Conservation (phyloP, 2,329 filamentous ascomycete genomes). For the Trichocomaceae sp. region DNA sequence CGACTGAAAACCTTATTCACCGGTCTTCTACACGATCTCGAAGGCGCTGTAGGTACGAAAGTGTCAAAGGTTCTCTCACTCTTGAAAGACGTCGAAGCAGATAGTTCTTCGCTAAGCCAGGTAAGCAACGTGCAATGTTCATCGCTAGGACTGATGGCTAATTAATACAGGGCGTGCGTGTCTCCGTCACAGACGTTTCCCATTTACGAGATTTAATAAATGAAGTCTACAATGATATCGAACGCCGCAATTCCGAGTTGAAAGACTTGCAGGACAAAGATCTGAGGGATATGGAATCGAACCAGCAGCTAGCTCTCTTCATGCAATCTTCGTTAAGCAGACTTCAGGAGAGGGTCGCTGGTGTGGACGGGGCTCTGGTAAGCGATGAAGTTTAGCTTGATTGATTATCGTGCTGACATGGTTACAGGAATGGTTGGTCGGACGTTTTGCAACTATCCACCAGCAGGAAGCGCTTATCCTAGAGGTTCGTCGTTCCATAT, state of each 20-base stretch:
- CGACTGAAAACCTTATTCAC: slow-evolving; percentile 21
- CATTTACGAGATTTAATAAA: slow-evolving; percentile 22
- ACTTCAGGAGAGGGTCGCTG: slow-evolving; percentile 25
- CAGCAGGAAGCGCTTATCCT: slow-evolving; percentile 30
- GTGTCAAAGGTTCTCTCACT: slow-evolving; percentile 18
- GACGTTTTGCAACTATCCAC: slow-evolving; percentile 22
- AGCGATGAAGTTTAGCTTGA: background rate
- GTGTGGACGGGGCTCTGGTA: slow-evolving; percentile 33
- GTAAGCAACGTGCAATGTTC: slow-evolving; percentile 13
- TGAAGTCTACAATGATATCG: slow-evolving; percentile 22
- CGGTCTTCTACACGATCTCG: slow-evolving; percentile 22
- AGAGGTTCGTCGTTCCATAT: slow-evolving; percentile 21
- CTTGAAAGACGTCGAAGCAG: slow-evolving; percentile 17
- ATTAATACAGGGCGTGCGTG: slow-evolving; percentile 26
- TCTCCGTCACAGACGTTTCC: slow-evolving; percentile 20
- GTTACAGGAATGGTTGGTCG: slow-evolving; percentile 28
- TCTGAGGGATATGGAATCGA: slow-evolving; percentile 16
- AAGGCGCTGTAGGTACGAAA: slow-evolving; percentile 19
- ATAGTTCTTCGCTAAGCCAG: slow-evolving; percentile 18
- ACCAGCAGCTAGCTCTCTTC: slow-evolving; percentile 24
- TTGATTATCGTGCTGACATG: background rate
- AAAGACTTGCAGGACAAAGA: slow-evolving; percentile 23
- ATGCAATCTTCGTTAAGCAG: slow-evolving; percentile 29
- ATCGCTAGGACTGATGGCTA: slow-evolving; percentile 1
- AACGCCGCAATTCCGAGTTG: slow-evolving; percentile 24